These are phyloP conservation scores for Clavaria fumosa DNA, from an alignment of 768 basidiomycete species.

Conservation along the genomic window DNA sequence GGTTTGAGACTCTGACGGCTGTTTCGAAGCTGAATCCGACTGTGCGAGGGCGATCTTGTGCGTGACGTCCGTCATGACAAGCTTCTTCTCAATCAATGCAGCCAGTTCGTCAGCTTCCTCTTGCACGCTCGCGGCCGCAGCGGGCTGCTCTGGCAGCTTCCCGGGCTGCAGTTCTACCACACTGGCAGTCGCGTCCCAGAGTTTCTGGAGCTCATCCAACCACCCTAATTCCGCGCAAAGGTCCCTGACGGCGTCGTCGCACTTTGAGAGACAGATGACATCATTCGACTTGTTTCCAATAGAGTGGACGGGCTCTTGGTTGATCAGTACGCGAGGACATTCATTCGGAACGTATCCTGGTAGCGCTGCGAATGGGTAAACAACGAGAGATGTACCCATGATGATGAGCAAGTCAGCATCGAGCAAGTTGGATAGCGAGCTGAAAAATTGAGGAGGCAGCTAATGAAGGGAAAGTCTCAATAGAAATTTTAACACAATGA, in stretches of 20 bases:
- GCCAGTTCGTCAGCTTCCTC: no score
- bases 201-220: constrained; percentile 40
- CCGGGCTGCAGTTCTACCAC: no score
- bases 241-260: constrained; percentile 49
- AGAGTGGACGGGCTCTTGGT: constrained; percentile 67
- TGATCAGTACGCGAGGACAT: constrained; percentile 81
- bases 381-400: constrained; percentile 80
- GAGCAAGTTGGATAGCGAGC: constrained; percentile 33
- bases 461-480: constrained; percentile 14
- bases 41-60: no score
- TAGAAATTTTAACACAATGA: background rate
- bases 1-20: no score
- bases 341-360: constrained; percentile 33
- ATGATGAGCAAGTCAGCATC: constrained; percentile 80
- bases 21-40: no score
- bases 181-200: constrained; percentile 44
- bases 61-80: no score
- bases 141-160: no score
- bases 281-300: constrained; percentile 40
- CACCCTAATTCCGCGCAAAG: constrained; percentile 61
- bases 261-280: constrained; percentile 50
- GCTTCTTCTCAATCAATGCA: no score
- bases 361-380: constrained; percentile 78
- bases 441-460: constrained; percentile 63
- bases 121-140: no score